Conservation (phyloP, 176 grass and related monocot genomes). For the Guadua angustifolia region DNA sequence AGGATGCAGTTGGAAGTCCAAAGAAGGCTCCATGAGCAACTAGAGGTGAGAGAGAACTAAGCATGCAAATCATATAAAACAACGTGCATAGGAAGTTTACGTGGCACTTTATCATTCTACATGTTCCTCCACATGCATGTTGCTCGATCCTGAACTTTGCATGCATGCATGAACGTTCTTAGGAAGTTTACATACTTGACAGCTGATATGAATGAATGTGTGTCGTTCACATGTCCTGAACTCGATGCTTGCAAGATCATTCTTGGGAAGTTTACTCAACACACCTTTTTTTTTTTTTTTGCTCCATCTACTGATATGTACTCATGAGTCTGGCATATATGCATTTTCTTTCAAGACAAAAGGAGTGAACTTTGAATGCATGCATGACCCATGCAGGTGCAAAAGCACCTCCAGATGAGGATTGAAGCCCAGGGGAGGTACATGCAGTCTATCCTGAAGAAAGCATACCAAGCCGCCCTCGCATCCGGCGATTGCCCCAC, state of each 20-base stretch:
- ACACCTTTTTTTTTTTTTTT: slow-evolving; percentile 36
- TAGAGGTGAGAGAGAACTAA: slow-evolving; percentile 59
- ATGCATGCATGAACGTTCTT: slow-evolving; percentile 36
- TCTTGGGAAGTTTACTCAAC: slow-evolving; percentile 55
- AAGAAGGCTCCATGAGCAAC: slow-evolving; percentile 85
- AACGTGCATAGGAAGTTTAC: slow-evolving; percentile 48
- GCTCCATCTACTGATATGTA: not conserved
- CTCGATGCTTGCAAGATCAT: slow-evolving; percentile 35
- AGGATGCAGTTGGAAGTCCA: slow-evolving; percentile 95
- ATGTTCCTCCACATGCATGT: slow-evolving; percentile 23
- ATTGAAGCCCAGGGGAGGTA: slow-evolving; percentile 95
- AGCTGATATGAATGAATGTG: not conserved
- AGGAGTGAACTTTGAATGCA: slow-evolving; percentile 37
- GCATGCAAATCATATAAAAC: not conserved
- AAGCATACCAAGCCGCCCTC: slow-evolving; percentile 74
- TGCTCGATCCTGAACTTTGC: slow-evolving; percentile 21
- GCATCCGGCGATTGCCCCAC: slow-evolving; percentile 46
- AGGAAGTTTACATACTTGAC: slow-evolving; percentile 38
- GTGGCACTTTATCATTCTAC: not conserved
- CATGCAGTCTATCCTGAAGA: slow-evolving; percentile 96
- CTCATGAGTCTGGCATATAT: slow-evolving; percentile 48
- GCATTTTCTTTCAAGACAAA: slow-evolving; percentile 27
- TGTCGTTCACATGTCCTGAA: slow-evolving; percentile 24
- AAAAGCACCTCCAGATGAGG: slow-evolving; percentile 95
- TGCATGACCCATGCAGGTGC: slow-evolving; percentile 60